Conservation (phyloP, 2,329 filamentous ascomycete species). For the Talaromyces rugulosus region DNA sequence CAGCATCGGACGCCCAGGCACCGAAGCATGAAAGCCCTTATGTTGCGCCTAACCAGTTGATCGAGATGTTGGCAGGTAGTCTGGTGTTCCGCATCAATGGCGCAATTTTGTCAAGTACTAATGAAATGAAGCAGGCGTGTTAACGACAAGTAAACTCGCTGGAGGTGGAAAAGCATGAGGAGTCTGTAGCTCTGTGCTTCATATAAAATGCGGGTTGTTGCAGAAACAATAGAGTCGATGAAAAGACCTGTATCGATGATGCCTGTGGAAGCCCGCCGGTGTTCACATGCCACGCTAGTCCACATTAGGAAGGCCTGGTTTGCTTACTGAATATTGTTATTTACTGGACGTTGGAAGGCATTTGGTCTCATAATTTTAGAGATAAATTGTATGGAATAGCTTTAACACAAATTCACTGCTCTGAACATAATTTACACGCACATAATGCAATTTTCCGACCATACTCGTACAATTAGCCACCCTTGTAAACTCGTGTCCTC, state of each 20-base stretch:
- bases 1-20: constrained; percentile 39
- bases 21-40: constrained; percentile 31
- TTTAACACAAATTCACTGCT: background rate
- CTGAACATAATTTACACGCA: background rate
- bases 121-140: background rate
- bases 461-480: background rate
- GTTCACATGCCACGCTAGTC: constrained; percentile 16
- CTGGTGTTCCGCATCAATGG: background rate
- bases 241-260: background rate
- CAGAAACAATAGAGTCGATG: background rate
- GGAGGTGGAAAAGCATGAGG: background rate
- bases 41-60: constrained; percentile 26
- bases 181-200: background rate
- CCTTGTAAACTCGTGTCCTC: background rate
- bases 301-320: constrained; percentile 5
- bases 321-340: background rate
- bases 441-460: background rate
- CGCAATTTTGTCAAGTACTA: background rate
- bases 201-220: background rate
- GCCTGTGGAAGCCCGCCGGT: background rate
- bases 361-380: background rate
- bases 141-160: background rate
- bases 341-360: background rate
- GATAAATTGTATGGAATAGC: background rate
- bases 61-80: constrained; percentile 5